These are phyloP conservation scores for Hyaloscypha finlandica DNA, from an alignment of 495 filamentous ascomycete species.

Conservation along the genomic window DNA sequence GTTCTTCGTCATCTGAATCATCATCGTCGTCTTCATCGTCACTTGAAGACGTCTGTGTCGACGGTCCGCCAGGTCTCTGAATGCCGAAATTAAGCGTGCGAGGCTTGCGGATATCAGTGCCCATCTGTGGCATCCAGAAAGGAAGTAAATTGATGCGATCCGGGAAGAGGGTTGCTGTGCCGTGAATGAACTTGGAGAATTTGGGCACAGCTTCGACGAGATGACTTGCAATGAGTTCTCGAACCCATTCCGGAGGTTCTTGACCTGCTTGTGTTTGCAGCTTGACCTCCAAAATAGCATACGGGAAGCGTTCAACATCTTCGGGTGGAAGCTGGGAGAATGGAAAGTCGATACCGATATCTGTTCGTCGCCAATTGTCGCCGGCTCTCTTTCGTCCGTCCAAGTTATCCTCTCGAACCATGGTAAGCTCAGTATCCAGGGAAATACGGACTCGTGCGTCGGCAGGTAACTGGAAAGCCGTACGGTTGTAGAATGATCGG, in stretches of 20 bases:
- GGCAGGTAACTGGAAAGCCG: slow-evolving; percentile 95
- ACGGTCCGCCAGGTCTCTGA: slow-evolving; percentile 66
- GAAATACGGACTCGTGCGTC: slow-evolving; percentile 97
- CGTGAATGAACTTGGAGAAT: slow-evolving; percentile 99
- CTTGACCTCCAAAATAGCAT: slow-evolving; percentile 96
- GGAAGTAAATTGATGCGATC: slow-evolving; percentile 86
- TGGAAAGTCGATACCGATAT: slow-evolving; percentile 95
- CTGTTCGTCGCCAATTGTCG: slow-evolving; percentile 93
- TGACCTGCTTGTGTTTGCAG: slow-evolving; percentile 97
- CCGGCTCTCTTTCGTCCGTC: slow-evolving; percentile 77
- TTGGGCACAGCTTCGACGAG: slow-evolving; percentile 98
- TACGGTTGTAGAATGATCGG: slow-evolving; percentile 95
- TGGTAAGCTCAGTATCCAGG: slow-evolving; percentile 91
- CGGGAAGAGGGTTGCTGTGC: slow-evolving; percentile 83
- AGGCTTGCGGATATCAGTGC: slow-evolving; percentile 95
- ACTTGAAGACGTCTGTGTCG: slow-evolving; percentile 72
- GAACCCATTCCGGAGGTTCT: slow-evolving; percentile 95
- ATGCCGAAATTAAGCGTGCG: slow-evolving; percentile 85
- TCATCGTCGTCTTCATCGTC: slow-evolving; percentile 65
- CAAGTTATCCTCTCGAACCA: slow-evolving; percentile 93
- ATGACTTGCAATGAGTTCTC: slow-evolving; percentile 87
- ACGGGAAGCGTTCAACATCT: slow-evolving; percentile 90
- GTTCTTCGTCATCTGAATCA: slow-evolving; percentile 44
- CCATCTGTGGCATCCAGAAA: slow-evolving; percentile 99
- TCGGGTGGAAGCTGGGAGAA: slow-evolving; percentile 85